These are phyloP conservation scores for Apiotrichum sp. DNA, from an alignment of 1,284 basidiomycete genomes.

Conservation along the genomic window DNA sequence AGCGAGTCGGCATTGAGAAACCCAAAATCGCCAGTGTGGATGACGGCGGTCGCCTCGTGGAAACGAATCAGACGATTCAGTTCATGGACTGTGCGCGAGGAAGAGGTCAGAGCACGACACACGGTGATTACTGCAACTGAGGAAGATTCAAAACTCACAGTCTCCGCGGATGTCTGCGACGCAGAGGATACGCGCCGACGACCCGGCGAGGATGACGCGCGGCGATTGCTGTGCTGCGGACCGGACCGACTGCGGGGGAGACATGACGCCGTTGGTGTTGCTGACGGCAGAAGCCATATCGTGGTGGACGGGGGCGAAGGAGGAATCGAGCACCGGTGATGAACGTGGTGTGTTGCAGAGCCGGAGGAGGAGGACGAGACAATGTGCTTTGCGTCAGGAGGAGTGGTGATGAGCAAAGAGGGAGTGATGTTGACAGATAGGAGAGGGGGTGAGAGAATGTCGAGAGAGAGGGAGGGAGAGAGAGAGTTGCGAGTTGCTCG, in stretches of 20 bases:
- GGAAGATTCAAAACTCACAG: constrained; percentile 29
- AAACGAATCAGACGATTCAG: constrained; percentile 88
- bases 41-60: constrained; percentile 82
- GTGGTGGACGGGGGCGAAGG: too few species aligned
- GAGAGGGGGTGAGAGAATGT: too few species aligned
- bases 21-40: constrained; percentile 99
- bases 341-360: too few species aligned
- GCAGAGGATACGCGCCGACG: constrained; percentile 80
- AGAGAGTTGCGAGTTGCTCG: too few species aligned
- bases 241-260: constrained; percentile 6
- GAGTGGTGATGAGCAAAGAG: too few species aligned
- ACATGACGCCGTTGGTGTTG: constrained; percentile 16
- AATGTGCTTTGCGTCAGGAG: too few species aligned
- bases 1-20: constrained; percentile 85
- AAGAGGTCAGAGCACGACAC: constrained; percentile 7
- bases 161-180: constrained; percentile 88
- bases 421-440: too few species aligned
- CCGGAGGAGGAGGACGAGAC: too few species aligned
- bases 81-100: constrained; percentile 52
- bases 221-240: constrained; percentile 17
- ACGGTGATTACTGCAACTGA: too few species aligned
- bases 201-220: constrained; percentile 34
- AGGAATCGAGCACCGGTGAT: too few species aligned
- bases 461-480: too few species aligned
- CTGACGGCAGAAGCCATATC: constrained; percentile 5